Conservation (phyloP, 164 flowering plant genomes). For the Platanus orientalis region DNA sequence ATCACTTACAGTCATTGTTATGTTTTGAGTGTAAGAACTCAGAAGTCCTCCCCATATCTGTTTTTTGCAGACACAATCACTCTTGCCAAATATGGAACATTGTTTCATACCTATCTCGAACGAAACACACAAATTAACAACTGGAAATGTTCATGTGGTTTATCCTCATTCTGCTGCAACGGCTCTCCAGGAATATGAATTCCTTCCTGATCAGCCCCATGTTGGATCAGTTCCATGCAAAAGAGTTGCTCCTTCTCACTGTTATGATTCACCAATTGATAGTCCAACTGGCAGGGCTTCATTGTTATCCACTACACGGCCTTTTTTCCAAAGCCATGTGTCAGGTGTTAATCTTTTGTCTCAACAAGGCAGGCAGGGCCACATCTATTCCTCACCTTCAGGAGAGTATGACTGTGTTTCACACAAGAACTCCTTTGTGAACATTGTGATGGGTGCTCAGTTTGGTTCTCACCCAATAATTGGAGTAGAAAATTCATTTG, state of each 20-base stretch:
- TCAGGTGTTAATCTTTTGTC: slow-evolving; percentile 42
- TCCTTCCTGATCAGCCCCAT: slow-evolving; percentile 88
- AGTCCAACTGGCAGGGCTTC: slow-evolving; percentile 37
- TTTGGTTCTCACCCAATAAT: slow-evolving; percentile 44
- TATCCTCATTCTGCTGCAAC: slow-evolving; percentile 35
- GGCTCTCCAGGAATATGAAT: slow-evolving; percentile 76
- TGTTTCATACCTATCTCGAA: slow-evolving; percentile 22
- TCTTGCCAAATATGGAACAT: slow-evolving; percentile 25
- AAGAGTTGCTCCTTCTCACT: slow-evolving; percentile 48
- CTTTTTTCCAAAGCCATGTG: slow-evolving; percentile 39
- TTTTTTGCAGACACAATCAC: slow-evolving; percentile 18
- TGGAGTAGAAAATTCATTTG: slow-evolving; percentile 44
- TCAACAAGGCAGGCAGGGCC: slow-evolving; percentile 53
- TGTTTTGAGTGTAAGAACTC: not conserved
- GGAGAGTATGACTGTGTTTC: slow-evolving; percentile 46
- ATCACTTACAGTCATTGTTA: not conserved
- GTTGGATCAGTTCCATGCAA: slow-evolving; percentile 58
- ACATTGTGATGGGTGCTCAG: slow-evolving; percentile 37
- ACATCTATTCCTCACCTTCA: slow-evolving; percentile 36
- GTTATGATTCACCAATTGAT: slow-evolving; percentile 43
- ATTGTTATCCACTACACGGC: slow-evolving; percentile 37
- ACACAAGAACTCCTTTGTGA: slow-evolving; percentile 34
- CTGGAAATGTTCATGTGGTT: slow-evolving; percentile 20
- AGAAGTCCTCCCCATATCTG: not conserved
- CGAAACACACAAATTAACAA: slow-evolving; percentile 21